Evolutionary conservation across 495 filamentous ascomycete species (phyloP).

Genomic region (Lasiosphaeris hirsuta): DNA sequence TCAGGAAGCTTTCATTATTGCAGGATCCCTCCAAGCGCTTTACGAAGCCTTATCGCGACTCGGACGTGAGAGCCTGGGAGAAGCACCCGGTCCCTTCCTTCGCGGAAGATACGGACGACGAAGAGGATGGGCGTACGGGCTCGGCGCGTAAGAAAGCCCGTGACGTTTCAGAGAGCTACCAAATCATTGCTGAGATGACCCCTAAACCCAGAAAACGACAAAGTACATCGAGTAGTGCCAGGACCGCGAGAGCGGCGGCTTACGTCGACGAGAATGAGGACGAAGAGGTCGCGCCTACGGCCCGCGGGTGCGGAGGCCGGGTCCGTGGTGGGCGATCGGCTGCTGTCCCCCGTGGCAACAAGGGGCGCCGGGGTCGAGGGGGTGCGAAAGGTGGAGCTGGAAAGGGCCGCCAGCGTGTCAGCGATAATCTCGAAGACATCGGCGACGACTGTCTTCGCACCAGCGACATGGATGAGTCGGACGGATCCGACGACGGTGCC

Average conservation of each 20-base stretch:
- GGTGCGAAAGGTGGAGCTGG: background rate
- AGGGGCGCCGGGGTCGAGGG: conserved; percentile 16
- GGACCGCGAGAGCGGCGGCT: conserved; percentile 9
- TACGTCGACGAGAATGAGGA: conserved; percentile 16
- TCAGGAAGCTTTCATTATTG: conserved; percentile 33
- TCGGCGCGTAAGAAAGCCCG: conserved; percentile 1
- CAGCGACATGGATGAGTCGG: conserved; percentile 42
- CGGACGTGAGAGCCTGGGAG: conserved; percentile 28
- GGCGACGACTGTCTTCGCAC: conserved; percentile 50
- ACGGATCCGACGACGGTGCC: conserved; percentile 45
- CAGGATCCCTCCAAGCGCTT: conserved; percentile 28
- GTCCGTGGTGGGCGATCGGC: background rate
- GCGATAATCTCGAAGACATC: conserved; percentile 40
- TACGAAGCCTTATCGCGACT: conserved; percentile 25
- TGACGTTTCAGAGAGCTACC: background rate
- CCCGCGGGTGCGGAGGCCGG: background rate
- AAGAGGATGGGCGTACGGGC: background rate
- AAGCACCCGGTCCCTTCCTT: conserved; percentile 30
- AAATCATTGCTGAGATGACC: background rate
- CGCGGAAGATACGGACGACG: conserved; percentile 28
- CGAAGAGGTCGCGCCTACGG: background rate
- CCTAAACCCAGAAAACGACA: conserved; percentile 16
- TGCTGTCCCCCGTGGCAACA: conserved; percentile 7
- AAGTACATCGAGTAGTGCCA: background rate
- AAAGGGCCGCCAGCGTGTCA: conserved; percentile 14